These are phyloP conservation scores for Fusarium drepaniforme DNA, from an alignment of 2,329 filamentous ascomycete species.

Conservation along the genomic window DNA sequence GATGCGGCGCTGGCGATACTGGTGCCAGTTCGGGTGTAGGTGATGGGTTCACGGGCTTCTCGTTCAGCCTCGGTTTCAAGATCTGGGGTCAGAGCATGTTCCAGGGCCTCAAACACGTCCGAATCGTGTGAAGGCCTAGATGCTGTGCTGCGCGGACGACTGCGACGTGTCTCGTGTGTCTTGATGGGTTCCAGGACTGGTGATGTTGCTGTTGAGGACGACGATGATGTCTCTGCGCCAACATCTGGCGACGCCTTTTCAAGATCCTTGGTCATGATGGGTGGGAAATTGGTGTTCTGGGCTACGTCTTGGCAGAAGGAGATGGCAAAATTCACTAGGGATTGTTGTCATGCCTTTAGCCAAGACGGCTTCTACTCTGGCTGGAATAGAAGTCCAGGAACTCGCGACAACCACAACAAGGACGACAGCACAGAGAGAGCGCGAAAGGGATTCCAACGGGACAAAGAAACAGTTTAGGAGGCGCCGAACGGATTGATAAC, in stretches of 20 bases:
- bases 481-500: slow-evolving; percentile 19
- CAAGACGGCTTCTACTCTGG: neutral
- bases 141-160: slow-evolving; percentile 22
- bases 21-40: slow-evolving; percentile 56
- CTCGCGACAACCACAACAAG: neutral
- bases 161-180: slow-evolving; percentile 39
- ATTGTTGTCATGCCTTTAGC: slow-evolving; percentile 18
- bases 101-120: slow-evolving; percentile 51
- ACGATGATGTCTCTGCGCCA: slow-evolving; percentile 23
- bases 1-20: slow-evolving; percentile 58
- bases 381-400: neutral
- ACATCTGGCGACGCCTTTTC: slow-evolving; percentile 34
- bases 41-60: slow-evolving; percentile 58
- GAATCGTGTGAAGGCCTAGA: slow-evolving; percentile 35
- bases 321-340: slow-evolving; percentile 19
- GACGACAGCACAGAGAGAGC: neutral
- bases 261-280: slow-evolving; percentile 36
- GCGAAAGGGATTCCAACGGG: neutral
- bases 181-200: slow-evolving; percentile 43
- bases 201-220: slow-evolving; percentile 32
- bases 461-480: slow-evolving; percentile 14
- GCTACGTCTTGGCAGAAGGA: neutral
- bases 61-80: slow-evolving; percentile 55
- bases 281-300: neutral
- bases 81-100: slow-evolving; percentile 53